phyloP scores from a whole-genome alignment of 139 green algal species.

The Picochlorum sp. region DNA sequence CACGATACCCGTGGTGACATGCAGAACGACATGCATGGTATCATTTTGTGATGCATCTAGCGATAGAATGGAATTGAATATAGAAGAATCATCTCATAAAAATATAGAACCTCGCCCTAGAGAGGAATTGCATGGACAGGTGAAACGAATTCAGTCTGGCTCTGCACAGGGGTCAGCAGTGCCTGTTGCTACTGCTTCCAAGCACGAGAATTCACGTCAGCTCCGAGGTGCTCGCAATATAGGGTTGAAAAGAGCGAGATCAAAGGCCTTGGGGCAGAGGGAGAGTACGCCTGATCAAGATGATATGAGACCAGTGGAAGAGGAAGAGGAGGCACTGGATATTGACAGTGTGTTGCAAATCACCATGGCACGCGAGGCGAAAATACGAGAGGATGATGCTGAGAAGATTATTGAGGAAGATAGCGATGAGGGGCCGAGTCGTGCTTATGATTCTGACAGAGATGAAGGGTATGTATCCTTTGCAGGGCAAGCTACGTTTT shows the following conservation, averaged over 20 bases:
- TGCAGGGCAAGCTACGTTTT: background rate
- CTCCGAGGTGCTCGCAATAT: background rate
- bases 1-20: too few relatives aligned
- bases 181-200: too few relatives aligned
- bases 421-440: background rate
- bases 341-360: background rate
- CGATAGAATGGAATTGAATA: too few relatives aligned
- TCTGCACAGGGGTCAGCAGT: too few relatives aligned
- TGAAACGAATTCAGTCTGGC: too few relatives aligned
- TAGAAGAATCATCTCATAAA: too few relatives aligned
- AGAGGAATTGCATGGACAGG: too few relatives aligned
- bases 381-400: background rate
- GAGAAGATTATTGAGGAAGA: background rate
- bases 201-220: too few relatives aligned
- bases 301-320: slow-evolving; percentile 14
- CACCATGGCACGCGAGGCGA: background rate
- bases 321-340: slow-evolving; percentile 1
- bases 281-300: slow-evolving; percentile 28
- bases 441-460: background rate
- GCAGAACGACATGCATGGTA: too few relatives aligned
- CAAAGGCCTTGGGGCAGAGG: slow-evolving; percentile 8
- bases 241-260: slow-evolving; percentile 12
- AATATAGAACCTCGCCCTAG: too few relatives aligned
- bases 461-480: background rate
- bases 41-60: too few relatives aligned